Percentiles rank a stretch among this genome's conserved stretches.
Conservation (phyloP, 2,329 filamentous ascomycete species). For the Sporothrix inflata region DNA sequence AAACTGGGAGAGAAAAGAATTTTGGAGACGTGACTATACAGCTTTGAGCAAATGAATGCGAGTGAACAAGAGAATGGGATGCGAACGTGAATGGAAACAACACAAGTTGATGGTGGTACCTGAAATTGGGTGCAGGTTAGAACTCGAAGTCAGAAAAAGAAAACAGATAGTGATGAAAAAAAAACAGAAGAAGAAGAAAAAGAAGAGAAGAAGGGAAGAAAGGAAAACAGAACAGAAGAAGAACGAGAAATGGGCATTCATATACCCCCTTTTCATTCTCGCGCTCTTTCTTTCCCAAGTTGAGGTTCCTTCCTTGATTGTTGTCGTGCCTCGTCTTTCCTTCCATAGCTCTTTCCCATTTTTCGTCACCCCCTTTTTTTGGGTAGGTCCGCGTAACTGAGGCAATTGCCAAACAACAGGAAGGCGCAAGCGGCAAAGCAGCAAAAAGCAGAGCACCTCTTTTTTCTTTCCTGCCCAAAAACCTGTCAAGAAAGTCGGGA, state of each 20-base stretch:
- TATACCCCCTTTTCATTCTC: neutral
- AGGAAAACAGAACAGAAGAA: neutral
- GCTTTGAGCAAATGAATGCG: neutral
- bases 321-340: neutral
- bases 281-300: neutral
- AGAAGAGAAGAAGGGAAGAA: neutral
- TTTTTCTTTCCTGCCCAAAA: neutral
- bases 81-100: neutral
- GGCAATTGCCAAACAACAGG: neutral
- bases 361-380: neutral
- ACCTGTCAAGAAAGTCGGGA: neutral
- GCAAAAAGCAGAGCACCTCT: neutral
- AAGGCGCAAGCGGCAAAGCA: neutral
- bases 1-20: neutral
- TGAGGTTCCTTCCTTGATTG: neutral
- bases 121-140: neutral
- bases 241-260: neutral
- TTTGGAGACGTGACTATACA: neutral
- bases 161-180: neutral
- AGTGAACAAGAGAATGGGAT: neutral
- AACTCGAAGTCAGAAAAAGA: neutral
- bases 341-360: neutral
- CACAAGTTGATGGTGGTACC: neutral
- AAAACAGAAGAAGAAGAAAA: neutral
- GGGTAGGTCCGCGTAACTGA: neutral